phyloP scores from a whole-genome alignment of 345 rosid species.

The Lepidium sativum region DNA sequence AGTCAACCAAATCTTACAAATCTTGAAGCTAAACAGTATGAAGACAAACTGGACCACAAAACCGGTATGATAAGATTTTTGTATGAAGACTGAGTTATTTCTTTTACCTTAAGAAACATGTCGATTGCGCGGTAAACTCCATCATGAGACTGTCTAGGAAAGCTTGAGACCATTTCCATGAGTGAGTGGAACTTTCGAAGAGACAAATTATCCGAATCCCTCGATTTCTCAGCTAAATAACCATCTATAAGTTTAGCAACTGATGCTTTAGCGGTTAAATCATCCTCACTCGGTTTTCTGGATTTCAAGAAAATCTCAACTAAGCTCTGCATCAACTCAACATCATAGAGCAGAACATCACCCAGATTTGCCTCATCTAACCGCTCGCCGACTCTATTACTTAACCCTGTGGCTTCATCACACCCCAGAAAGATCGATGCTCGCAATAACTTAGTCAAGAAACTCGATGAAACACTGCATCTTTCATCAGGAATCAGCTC shows the following conservation, averaged over 20 bases:
- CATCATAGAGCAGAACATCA: conserved; percentile 50
- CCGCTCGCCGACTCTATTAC: conserved; percentile 41
- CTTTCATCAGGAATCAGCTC: conserved; percentile 49
- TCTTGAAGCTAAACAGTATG: too few species aligned
- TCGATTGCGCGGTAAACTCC: conserved; percentile 66
- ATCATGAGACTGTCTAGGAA: conserved; percentile 53
- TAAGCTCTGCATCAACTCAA: conserved; percentile 48
- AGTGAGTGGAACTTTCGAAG: conserved; percentile 37
- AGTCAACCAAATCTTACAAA: too few species aligned
- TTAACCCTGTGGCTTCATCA: conserved; percentile 41
- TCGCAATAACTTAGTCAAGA: conserved; percentile 53
- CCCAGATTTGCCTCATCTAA: conserved; percentile 42
- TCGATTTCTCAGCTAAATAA: conserved; percentile 59
- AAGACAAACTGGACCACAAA: too few species aligned
- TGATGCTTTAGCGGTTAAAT: conserved; percentile 29
- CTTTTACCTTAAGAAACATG: conserved; percentile 62
- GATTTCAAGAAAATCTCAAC: conserved; percentile 39
- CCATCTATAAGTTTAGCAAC: conserved; percentile 58
- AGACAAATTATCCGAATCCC: conserved; percentile 41
- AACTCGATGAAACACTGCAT: conserved; percentile 38
- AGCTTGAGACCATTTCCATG: conserved; percentile 39
- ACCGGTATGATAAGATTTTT: neutral
- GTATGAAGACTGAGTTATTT: neutral
- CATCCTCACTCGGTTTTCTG: conserved; percentile 19
- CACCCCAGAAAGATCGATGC: conserved; percentile 49